Conservation (phyloP, 305 asterid species). For the Solanum hybrid region DNA sequence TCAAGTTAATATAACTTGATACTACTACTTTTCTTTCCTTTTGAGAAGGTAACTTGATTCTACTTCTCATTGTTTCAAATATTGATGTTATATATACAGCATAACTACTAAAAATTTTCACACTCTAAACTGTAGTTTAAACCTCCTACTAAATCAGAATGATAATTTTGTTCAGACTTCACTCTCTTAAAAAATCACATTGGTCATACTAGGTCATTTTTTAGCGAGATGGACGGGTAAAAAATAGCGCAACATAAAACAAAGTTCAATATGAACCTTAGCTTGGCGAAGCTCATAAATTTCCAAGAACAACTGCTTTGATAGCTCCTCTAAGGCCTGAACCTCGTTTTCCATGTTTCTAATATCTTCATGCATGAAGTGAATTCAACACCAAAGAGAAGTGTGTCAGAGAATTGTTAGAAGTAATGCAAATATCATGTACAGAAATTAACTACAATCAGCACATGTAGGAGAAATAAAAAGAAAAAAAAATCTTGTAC, state of each 20-base stretch:
- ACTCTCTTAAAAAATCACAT: neutral
- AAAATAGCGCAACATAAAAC: neutral
- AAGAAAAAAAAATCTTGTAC: neutral
- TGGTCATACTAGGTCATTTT: neutral
- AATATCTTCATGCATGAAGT: conserved; percentile 44
- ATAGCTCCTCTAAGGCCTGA: conserved; percentile 88
- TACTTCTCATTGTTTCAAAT: neutral
- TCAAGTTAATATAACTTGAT: neutral
- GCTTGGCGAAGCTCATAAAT: conserved; percentile 99
- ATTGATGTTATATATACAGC: neutral
- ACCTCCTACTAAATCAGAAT: neutral
- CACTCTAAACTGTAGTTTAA: neutral
- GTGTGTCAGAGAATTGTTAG: neutral
- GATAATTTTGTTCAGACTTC: neutral
- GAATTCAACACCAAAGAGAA: neutral
- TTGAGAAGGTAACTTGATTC: neutral
- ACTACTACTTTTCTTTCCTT: neutral
- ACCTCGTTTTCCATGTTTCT: conserved; percentile 87
- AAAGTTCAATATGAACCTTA: conserved; percentile 43
- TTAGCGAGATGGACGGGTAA: neutral
- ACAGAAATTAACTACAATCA: neutral
- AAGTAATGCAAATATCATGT: neutral
- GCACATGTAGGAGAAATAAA: neutral
- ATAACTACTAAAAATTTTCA: neutral
- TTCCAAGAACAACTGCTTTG: conserved; percentile 86